phyloP scores from a whole-genome alignment of 2,329 filamentous ascomycete genomes.

The Trichoderma atrobrunneum region DNA sequence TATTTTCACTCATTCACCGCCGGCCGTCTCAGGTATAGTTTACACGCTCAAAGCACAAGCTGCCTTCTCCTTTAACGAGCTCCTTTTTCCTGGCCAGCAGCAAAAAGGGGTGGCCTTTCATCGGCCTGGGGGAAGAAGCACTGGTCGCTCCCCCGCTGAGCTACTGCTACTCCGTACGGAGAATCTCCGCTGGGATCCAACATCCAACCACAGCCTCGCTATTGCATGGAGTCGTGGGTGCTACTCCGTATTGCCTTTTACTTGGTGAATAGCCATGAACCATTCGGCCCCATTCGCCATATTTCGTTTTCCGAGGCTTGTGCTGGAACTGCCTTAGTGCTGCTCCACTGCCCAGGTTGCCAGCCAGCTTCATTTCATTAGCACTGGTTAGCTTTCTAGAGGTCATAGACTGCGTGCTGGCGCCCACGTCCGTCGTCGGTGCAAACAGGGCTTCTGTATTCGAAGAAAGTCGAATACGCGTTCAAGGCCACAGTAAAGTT shows the following conservation, averaged over 20 bases:
- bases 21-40: neutral
- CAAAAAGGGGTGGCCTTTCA: neutral
- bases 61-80: conserved; percentile 3
- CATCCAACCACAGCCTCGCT: neutral
- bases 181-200: conserved; percentile 1
- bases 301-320: conserved; percentile 1
- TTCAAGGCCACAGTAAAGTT: neutral
- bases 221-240: neutral
- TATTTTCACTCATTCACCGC: neutral
- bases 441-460: neutral
- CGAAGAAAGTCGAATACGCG: neutral
- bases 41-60: neutral
- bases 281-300: neutral
- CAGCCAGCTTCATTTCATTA: neutral
- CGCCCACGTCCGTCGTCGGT: neutral
- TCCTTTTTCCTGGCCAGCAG: neutral
- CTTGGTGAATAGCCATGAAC: neutral
- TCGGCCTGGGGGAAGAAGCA: neutral
- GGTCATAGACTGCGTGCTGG: neutral
- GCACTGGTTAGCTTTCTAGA: neutral
- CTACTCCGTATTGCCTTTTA: neutral
- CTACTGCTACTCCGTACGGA: conserved; percentile 9
- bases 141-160: conserved; percentile 8
- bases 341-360: conserved; percentile 3
- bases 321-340: conserved; percentile 9